These are phyloP conservation scores for Penicillium brevicompactum DNA, from an alignment of 2,329 filamentous ascomycete genomes.

Conservation along the genomic window DNA sequence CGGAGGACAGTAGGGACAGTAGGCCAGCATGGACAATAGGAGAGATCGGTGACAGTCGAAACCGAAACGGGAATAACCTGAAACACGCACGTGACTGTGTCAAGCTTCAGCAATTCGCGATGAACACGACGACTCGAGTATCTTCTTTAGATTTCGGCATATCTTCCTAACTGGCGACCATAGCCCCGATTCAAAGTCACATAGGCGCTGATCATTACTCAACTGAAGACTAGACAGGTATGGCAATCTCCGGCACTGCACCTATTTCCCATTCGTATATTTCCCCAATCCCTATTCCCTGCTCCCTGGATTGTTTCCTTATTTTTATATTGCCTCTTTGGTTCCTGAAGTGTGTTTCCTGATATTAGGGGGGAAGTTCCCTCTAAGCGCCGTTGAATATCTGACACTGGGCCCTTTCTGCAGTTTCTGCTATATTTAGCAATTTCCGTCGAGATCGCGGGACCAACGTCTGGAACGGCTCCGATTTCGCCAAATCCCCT, in stretches of 20 bases:
- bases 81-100: slow-evolving; percentile 29
- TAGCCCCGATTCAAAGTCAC: not conserved
- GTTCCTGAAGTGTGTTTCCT: slow-evolving; percentile 3
- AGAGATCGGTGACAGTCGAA: not conserved
- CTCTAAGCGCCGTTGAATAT: slow-evolving; percentile 27
- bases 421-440: slow-evolving; percentile 41
- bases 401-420: slow-evolving; percentile 28
- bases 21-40: not conserved
- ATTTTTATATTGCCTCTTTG: not conserved
- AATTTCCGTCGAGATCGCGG: slow-evolving; percentile 28
- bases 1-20: not conserved
- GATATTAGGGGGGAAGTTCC: not conserved
- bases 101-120: slow-evolving; percentile 21
- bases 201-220: slow-evolving; percentile 29
- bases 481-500: slow-evolving; percentile 11
- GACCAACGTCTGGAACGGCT: slow-evolving; percentile 23
- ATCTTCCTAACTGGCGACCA: not conserved
- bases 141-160: slow-evolving; percentile 7
- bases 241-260: slow-evolving; percentile 18
- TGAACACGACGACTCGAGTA: slow-evolving; percentile 5
- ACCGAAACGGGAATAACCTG: slow-evolving; percentile 24
- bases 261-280: slow-evolving; percentile 5
- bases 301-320: not conserved
- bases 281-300: not conserved
- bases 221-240: slow-evolving; percentile 19